Percentiles rank a stretch among this genome's conserved stretches.
Conservation (phyloP, 2,329 filamentous ascomycete species). For the Zasmidium angulare region DNA sequence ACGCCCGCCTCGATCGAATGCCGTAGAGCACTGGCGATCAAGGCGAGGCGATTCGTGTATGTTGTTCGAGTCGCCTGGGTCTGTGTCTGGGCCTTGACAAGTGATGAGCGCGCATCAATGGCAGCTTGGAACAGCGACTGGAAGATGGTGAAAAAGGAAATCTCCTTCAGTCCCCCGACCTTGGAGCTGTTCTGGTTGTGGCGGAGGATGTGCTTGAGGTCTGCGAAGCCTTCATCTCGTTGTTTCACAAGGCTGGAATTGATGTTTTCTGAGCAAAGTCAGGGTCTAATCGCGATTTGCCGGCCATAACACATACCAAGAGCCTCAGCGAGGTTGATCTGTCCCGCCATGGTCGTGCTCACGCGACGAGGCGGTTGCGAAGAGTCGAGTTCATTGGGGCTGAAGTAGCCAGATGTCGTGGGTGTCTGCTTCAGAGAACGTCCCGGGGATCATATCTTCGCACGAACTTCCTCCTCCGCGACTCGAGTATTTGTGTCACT, state of each 20-base stretch:
- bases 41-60: slow-evolving; percentile 59
- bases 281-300: background rate
- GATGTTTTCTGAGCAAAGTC: slow-evolving; percentile 34
- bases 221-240: slow-evolving; percentile 53
- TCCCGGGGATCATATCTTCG: background rate
- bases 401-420: background rate
- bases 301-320: background rate
- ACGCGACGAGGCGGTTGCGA: background rate
- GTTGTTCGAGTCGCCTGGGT: slow-evolving; percentile 39
- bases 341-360: slow-evolving; percentile 9
- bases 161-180: slow-evolving; percentile 61
- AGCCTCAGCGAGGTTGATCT: slow-evolving; percentile 13
- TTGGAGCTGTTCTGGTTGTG: slow-evolving; percentile 49
- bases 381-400: background rate
- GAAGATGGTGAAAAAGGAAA: slow-evolving; percentile 76
- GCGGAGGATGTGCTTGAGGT: slow-evolving; percentile 57
- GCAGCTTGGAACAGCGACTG: slow-evolving; percentile 74
- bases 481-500: background rate
- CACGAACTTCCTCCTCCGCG: background rate
- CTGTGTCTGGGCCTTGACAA: slow-evolving; percentile 55
- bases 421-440: background rate
- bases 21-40: slow-evolving; percentile 70
- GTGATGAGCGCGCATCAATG: slow-evolving; percentile 65
- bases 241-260: slow-evolving; percentile 46
- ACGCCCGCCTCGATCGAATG: slow-evolving; percentile 69